Evolutionary conservation across 129 eudicot species (phyloP).

Genomic region (Ambrosia trifida): DNA sequence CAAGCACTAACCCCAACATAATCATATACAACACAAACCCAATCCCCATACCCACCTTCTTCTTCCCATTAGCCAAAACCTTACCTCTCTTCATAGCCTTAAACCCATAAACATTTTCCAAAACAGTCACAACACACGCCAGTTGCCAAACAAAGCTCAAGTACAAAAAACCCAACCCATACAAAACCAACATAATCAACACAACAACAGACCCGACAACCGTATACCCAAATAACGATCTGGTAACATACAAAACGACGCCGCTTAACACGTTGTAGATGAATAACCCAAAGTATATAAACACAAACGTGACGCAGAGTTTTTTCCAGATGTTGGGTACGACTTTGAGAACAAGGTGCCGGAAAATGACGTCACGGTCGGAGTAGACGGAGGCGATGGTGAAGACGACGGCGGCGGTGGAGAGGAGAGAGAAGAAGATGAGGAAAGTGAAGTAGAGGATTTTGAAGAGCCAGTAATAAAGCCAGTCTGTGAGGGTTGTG

Average conservation of each 20-base stretch:
- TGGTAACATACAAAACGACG: not conserved
- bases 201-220: not conserved
- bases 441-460: slow-evolving; percentile 44
- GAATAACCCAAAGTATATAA: slow-evolving; percentile 24
- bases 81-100: slow-evolving; percentile 29
- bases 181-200: not conserved
- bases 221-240: not conserved
- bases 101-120: slow-evolving; percentile 23
- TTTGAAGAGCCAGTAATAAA: slow-evolving; percentile 35
- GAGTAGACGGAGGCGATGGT: slow-evolving; percentile 58
- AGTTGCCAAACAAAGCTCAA: slow-evolving; percentile 28
- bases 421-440: slow-evolving; percentile 57
- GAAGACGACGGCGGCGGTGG: slow-evolving; percentile 74
- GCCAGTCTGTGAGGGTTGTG: slow-evolving; percentile 28
- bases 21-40: slow-evolving; percentile 13
- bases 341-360: slow-evolving; percentile 28
- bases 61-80: slow-evolving; percentile 28
- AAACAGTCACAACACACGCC: slow-evolving; percentile 33
- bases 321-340: slow-evolving; percentile 48
- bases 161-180: slow-evolving; percentile 25
- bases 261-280: slow-evolving; percentile 19
- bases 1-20: not conserved
- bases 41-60: slow-evolving; percentile 28
- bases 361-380: slow-evolving; percentile 38
- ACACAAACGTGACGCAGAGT: slow-evolving; percentile 18